Base-by-base conservation (phyloP, 805 yeast species). In the Candida saitoana region DNA sequence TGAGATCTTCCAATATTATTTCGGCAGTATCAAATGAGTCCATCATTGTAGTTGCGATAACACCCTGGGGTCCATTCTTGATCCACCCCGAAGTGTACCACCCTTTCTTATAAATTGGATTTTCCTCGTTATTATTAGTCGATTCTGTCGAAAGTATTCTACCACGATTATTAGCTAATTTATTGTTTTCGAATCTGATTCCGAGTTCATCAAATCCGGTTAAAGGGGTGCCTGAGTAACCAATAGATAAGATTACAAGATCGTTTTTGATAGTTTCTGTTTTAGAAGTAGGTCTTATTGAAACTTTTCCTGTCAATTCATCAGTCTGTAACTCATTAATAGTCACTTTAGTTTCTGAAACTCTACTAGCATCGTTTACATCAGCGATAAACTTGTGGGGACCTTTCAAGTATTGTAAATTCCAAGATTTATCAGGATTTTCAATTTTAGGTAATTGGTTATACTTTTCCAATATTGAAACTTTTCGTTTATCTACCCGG, bases 31-130 rank as follows among this genome's bases (percentile, higher is more conserved):
- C 75, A 48, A 82, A 82, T 1, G 96, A 79, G 45, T 85, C 89
- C 74, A 83, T 76, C 84, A 91, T 86, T 0, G 98, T 88, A 11
- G 87, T 74, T 14, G 95, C 95, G 49, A 93, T 93, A 3, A 88
- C 95, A 1, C 99, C 99, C 20, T 76, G 75, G 5, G 96, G 85
- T 1, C 96, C 95, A 39, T 77, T 80, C 43, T 84, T 79, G 36
- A 89, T 82, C 99, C 99, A 93, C 0, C 99, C 99, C 6, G 89
- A 69, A 2, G 86, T 81, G 52, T 89, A 91, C 44, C 87, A 64
- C 0, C 87, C 84, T 2, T 55, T 55, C 35, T 57, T 50, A 34
- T 52, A 56, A 56, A 65, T 20, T 6, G 50, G 41, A 18, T 49
- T 48, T 58, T 51, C 29, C 46, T 50, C 33, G 5, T 53, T 42